Conservation (phyloP, 2,329 filamentous ascomycete genomes). For the Fusarium robinianum region DNA sequence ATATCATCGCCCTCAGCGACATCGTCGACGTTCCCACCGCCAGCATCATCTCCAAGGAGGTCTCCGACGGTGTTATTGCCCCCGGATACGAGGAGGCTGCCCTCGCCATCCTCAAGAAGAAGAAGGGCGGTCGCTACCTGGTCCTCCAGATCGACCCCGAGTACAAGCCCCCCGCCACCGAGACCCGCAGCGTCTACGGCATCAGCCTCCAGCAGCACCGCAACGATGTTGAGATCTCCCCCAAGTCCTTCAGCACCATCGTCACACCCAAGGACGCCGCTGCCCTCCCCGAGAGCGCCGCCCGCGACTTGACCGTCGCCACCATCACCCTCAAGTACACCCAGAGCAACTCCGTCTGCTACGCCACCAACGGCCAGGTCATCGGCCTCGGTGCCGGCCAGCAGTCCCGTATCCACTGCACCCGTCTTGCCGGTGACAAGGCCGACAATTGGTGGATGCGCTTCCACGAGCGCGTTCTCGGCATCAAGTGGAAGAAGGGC, state of each 20-base stretch:
- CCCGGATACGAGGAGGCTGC: conserved; percentile 84
- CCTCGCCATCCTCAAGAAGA: conserved; percentile 90
- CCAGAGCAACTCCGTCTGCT: conserved; percentile 98
- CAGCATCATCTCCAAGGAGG: conserved; percentile 97
- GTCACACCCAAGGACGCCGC: conserved; percentile 81
- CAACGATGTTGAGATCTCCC: conserved; percentile 87
- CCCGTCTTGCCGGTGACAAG: conserved; percentile 94
- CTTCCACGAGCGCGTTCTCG: conserved; percentile 87
- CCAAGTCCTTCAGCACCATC: conserved; percentile 82
- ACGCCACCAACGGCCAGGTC: conserved; percentile 90
- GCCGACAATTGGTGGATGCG: conserved; percentile 99
- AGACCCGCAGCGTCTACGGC: conserved; percentile 88
- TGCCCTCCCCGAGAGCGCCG: conserved; percentile 75
- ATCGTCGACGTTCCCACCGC: conserved; percentile 90
- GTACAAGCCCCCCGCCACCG: conserved; percentile 79
- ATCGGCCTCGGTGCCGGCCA: conserved; percentile 94
- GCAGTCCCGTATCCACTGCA: conserved; percentile 98
- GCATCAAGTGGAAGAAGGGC: conserved; percentile 96
- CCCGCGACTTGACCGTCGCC: conserved; percentile 89
- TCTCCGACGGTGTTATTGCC: conserved; percentile 95
- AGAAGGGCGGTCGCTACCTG: conserved; percentile 97
- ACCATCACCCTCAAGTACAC: conserved; percentile 99
- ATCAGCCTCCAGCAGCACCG: conserved; percentile 87
- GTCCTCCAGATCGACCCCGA: conserved; percentile 92
- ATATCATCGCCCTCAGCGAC: conserved; percentile 92